Base-by-base conservation (phyloP, 2,329 filamentous ascomycete species). In the Aspergillus udagawae region DNA sequence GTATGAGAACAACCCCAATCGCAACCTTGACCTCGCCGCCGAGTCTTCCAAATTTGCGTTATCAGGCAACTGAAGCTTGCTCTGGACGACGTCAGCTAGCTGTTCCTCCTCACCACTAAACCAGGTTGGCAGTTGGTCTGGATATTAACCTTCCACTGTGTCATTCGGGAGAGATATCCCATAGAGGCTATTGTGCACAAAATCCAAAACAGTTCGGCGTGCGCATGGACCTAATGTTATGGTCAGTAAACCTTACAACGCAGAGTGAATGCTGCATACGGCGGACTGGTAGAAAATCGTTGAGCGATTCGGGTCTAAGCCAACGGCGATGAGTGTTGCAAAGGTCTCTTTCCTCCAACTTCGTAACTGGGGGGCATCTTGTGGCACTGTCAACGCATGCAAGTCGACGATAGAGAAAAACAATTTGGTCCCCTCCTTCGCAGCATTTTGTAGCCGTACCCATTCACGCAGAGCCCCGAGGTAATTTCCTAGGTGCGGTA, bases 151-250 rank as follows among this genome's bases (percentile, higher is more conserved):
- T 99, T 99, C 92, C 94, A 99, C 75, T 97, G 94, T 28, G 94
- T 97, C 94, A 99, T 99, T n/a, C 94, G 83, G 9, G 89, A 89
- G n/a, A 99, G 79, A 75, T 96, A 96, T 42, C 94, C 94, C 74
- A 94, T 92, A 4, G 90, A 93, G 25, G 94, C 90, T 53, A 90
- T 89, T 64, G 92, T 97, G 70, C 91, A 93, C 60, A 99, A 77
- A 69, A 97, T 92, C 94, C 94, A 99, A 90, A 96, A 96, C 61
- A 99, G 82, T 74, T 97, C 92, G 3, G 89, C 79, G 76, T 97
- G 94, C 49, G 87, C 86, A 20, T 86, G 80, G 2, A 92, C 86
- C 85, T 90, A 62, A 27, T 50, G 10, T 44, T 51, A 47, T 52
- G 35, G 21, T 65, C 20, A 63, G 54, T 41, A 48, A 38, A 20